These are phyloP conservation scores for Endoconidiophora polonica DNA, from an alignment of 2,329 filamentous ascomycete species.

Conservation along the genomic window DNA sequence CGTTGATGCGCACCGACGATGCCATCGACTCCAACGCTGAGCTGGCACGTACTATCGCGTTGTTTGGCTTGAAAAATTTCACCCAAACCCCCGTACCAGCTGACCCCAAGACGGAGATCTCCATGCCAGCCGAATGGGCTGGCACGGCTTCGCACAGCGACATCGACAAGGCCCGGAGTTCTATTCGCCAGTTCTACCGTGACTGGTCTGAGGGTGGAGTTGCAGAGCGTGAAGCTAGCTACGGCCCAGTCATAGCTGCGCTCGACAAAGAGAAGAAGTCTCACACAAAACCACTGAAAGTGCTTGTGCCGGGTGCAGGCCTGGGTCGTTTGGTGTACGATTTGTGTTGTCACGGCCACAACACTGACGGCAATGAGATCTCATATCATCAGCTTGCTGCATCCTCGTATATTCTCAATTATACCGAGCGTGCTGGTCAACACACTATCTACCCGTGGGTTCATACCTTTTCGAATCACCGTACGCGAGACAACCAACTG, in stretches of 20 bases:
- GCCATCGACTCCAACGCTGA: slow-evolving; percentile 81
- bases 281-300: slow-evolving; percentile 29
- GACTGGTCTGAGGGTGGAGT: slow-evolving; percentile 78
- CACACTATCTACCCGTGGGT: slow-evolving; percentile 75
- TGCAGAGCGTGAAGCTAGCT: slow-evolving; percentile 59
- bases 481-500: slow-evolving; percentile 56
- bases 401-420: slow-evolving; percentile 60
- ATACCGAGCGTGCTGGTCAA: slow-evolving; percentile 38
- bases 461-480: slow-evolving; percentile 75
- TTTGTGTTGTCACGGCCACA: slow-evolving; percentile 54
- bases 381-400: slow-evolving; percentile 93
- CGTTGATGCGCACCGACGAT: slow-evolving; percentile 61
- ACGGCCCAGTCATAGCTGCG: slow-evolving; percentile 52
- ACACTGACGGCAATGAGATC: slow-evolving; percentile 81
- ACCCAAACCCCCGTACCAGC: slow-evolving; percentile 5
- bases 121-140: slow-evolving; percentile 47
- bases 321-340: slow-evolving; percentile 83
- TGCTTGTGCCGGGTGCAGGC: slow-evolving; percentile 81
- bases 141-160: slow-evolving; percentile 56
- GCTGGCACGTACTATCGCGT: slow-evolving; percentile 62
- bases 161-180: slow-evolving; percentile 81
- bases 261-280: slow-evolving; percentile 34
- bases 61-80: slow-evolving; percentile 52
- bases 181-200: slow-evolving; percentile 81
- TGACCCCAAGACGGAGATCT: slow-evolving; percentile 20